Evolutionary conservation across 1,284 basidiomycete genomes (phyloP).

Genomic region (Ustilago xerochloae): DNA sequence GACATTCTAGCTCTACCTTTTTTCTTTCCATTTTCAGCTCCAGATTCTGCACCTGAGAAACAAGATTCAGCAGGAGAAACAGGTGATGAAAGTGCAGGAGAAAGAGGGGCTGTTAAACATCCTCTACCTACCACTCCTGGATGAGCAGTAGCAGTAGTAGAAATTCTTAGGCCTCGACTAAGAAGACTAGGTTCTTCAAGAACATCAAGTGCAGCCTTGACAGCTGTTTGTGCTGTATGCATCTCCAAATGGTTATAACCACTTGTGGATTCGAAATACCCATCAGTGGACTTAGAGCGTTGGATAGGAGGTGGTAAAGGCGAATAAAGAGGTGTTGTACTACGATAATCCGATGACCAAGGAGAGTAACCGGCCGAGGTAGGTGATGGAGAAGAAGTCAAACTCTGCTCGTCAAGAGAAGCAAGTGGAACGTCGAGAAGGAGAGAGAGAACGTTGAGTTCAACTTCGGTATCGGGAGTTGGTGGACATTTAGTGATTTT

Average conservation of each 20-base stretch:
- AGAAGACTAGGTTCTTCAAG: conserved; percentile 18
- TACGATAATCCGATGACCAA: conserved; percentile 8
- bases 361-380: conserved; percentile 3
- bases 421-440: conserved; percentile 30
- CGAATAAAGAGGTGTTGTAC: too few relatives aligned
- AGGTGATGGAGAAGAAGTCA: conserved; percentile 8
- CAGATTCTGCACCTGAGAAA: conserved; percentile 23
- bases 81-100: conserved; percentile 26
- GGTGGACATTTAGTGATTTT: conserved; percentile 27
- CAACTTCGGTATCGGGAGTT: conserved; percentile 22
- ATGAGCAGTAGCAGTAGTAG: not conserved
- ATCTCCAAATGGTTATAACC: conserved; percentile 33
- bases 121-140: not conserved
- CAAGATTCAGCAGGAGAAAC: conserved; percentile 25
- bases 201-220: conserved; percentile 43
- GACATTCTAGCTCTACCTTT: conserved; percentile 58
- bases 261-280: not conserved
- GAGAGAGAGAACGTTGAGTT: conserved; percentile 40
- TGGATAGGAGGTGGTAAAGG: not conserved
- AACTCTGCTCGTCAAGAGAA: conserved; percentile 13
- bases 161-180: conserved; percentile 17
- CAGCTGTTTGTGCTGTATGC: conserved; percentile 43
- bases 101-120: conserved; percentile 20
- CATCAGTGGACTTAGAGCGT: conserved; percentile 15
- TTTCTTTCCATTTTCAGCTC: conserved; percentile 30